Conservation (phyloP, 1,139 yeast genomes). For the Arxiozyma slooffiae region DNA sequence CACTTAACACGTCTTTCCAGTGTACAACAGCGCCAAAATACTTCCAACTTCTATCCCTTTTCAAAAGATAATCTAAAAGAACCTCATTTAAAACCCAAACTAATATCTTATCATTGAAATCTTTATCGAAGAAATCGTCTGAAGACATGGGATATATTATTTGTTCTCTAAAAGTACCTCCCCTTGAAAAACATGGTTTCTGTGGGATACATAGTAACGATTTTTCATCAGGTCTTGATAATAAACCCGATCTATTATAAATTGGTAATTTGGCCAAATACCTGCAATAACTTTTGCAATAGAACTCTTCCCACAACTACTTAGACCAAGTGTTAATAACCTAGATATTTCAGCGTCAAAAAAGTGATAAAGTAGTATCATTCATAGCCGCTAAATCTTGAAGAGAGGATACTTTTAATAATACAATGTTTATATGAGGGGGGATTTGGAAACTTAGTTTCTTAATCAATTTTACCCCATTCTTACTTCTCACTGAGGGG, state of each 20-base stretch:
- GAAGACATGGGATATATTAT: slow-evolving; percentile 76
- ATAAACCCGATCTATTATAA: slow-evolving; percentile 55
- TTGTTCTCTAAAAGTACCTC: slow-evolving; percentile 80
- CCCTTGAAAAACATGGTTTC: slow-evolving; percentile 61
- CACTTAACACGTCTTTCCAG: slow-evolving; percentile 88
- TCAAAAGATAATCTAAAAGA: slow-evolving; percentile 65
- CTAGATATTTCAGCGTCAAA: slow-evolving; percentile 44
- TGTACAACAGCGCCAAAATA: slow-evolving; percentile 45
- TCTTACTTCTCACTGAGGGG: slow-evolving; percentile 56
- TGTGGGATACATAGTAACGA: slow-evolving; percentile 75
- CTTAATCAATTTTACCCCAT: slow-evolving; percentile 46
- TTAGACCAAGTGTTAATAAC: slow-evolving; percentile 71
- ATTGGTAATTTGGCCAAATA: slow-evolving; percentile 91
- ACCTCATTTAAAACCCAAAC: slow-evolving; percentile 64
- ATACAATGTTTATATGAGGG: slow-evolving; percentile 27
- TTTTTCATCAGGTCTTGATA: slow-evolving; percentile 67
- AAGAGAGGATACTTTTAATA: slow-evolving; percentile 20
- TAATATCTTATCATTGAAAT: slow-evolving; percentile 61
- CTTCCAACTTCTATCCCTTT: slow-evolving; percentile 33
- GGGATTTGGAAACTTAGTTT: slow-evolving; percentile 56
- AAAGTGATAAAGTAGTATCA: slow-evolving; percentile 20
- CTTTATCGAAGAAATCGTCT: slow-evolving; percentile 65
- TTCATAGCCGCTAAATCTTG: slow-evolving; percentile 19
- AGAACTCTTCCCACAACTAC: slow-evolving; percentile 86
- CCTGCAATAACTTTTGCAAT: slow-evolving; percentile 80